Base-by-base conservation (phyloP, 805 yeast species). In the Ogataea saltuana region DNA sequence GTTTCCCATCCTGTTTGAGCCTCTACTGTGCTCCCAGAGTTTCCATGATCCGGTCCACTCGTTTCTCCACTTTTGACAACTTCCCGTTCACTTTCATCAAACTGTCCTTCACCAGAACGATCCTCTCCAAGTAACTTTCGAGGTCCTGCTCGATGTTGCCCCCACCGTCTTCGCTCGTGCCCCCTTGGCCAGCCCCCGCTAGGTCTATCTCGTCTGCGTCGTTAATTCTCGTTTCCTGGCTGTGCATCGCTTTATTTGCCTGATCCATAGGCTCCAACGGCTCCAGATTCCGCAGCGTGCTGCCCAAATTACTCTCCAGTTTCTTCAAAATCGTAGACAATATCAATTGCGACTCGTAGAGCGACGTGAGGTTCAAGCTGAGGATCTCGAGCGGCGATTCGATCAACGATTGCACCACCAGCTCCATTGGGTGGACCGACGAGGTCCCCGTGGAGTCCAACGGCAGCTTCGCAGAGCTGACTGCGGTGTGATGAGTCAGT, bases 301-400 rank as follows among this genome's bases (percentile, higher is more conserved):
- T 30, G 5, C 39, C 50, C 8, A 76, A 49, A 28, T 70, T 59
- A 43, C 54, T 58, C 32, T 71, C 64, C 37, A 76, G 49, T 15
- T 68, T 64, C 45, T 66, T 68, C 23, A 80, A 51, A 23, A 82
- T 65, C 0, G 80, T 71, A 2, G 76, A 61, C 1, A 80, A 62
- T 1, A 80, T 75, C 31, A 75, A 59, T 49, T 80, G 85, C 0
- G 83, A 76, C 46, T 79, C 81, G 53, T 76, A 75, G 21, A 80
- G 58, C 46, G 71, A 72, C 47, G 75, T 75, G 23, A 80, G 66
- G 42, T 74, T 74, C 40, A 72, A 72, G 41, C 75, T 71, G 18
- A 80, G 60, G 4, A 61, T 64, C 31, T 80, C 84, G 7, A 80
- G 59, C 2, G 84, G 74, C 1, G 76, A 74, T 23, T 80, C 80